Evolutionary conservation across 345 rosid genomes (phyloP), one percentile per base, ranked within the genome.

Genomic region (Salix koriyanagi): DNA sequence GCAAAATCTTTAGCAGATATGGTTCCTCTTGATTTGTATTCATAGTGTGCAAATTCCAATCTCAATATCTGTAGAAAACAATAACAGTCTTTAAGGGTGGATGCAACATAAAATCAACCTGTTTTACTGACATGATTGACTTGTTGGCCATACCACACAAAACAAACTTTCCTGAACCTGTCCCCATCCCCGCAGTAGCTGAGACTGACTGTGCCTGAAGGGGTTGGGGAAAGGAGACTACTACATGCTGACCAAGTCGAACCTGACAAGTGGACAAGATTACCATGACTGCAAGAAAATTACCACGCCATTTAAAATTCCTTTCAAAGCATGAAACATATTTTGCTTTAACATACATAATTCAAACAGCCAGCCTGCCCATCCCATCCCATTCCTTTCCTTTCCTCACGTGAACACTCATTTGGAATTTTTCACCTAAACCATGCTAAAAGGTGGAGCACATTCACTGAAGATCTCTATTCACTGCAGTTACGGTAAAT

Each of bases 1-100:
- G 98, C 98, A 79, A 96, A 96, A 89, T 96, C 99, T 82, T 89
- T 85, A 21, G 92, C 98, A 39, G 96, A 89, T 80, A 93, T 91
- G 66, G 88, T 87, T 76, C 89, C 90, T 72, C 82, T 86, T 72
- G 65, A 75, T 80, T 90, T 88, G 77, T 88, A 96, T 81, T 96
- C 98, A 84, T 96, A 96, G 82, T 96, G 97, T 65, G 88, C 89
- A 84, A 96, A 96, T 85, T 93, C 99, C 87, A 96, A 79, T 67
- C 84, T 88, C 78, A 91, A 74, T 80, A 93, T 89, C 99, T 96
- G 74, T 18, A 62, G n/a, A 69, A 46, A 19, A 58, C 41, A 46
- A 39, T 13, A 42, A 65, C 5, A 10, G 19, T 28, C 34, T 23
- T 16, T 16, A 26, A 64, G n/a, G 28, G 42, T 60, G 52, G 14